Conservation (phyloP, 345 rosid genomes). For the Brassica incana region DNA sequence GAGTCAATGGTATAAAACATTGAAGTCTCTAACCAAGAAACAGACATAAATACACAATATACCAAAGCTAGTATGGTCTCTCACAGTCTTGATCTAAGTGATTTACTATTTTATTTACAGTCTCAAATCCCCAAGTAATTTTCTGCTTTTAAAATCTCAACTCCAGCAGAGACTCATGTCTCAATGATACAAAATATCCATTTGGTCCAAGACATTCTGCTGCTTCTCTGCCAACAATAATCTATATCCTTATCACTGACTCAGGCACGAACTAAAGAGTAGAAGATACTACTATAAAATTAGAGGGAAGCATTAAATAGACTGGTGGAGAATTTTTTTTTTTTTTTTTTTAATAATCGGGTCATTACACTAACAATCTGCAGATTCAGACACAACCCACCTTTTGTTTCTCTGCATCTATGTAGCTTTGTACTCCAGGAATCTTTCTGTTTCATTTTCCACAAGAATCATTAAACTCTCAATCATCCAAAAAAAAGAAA, state of each 20-base stretch:
- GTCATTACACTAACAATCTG: constrained; percentile 8
- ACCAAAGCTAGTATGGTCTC: background rate
- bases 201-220: background rate
- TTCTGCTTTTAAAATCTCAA: background rate
- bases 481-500: too few species aligned
- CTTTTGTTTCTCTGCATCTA: constrained; percentile 95
- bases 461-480: background rate
- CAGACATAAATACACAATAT: too few species aligned
- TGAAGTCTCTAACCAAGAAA: background rate
- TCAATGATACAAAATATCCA: background rate
- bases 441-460: constrained; percentile 52
- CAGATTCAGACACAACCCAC: constrained; percentile 41
- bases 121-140: background rate
- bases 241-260: constrained; percentile 1
- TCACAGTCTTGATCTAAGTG: background rate
- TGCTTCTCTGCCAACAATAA: background rate
- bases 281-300: background rate
- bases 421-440: constrained; percentile 76
- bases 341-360: background rate
- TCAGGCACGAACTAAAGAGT: background rate
- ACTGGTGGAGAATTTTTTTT: background rate
- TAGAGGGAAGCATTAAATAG: constrained; percentile 15
- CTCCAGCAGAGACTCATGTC: background rate
- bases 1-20: background rate
- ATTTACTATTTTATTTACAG: background rate